phyloP scores from a whole-genome alignment of 2,329 filamentous ascomycete species.

The Akanthomyces lecanii region DNA sequence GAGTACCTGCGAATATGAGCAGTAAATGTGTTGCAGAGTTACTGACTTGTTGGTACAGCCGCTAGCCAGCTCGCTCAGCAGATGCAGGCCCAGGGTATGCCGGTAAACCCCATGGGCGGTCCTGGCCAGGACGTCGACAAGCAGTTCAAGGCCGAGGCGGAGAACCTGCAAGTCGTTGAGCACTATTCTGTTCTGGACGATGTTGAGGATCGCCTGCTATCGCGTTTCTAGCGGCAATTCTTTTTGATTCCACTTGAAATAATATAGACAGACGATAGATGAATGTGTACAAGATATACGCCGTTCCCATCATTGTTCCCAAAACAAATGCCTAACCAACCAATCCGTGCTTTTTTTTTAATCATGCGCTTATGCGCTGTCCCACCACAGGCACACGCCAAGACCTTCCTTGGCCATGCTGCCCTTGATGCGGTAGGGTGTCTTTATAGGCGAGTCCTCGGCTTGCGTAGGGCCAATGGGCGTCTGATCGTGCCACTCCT shows the following conservation, averaged over 20 bases:
- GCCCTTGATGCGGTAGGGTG: conserved; percentile 67
- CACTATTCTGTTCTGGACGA: conserved; percentile 88
- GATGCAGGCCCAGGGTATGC: conserved; percentile 63
- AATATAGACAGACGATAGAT: conserved; percentile 26
- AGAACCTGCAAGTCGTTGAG: conserved; percentile 93
- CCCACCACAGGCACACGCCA: conserved; percentile 63
- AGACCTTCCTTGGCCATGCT: conserved; percentile 61
- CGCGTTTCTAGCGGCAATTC: conserved; percentile 37
- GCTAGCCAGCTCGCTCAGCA: conserved; percentile 90
- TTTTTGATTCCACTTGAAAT: background rate
- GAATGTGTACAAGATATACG: conserved; percentile 22
- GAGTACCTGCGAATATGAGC: conserved; percentile 32
- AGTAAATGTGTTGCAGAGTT: background rate
- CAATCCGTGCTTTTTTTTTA: conserved; percentile 10
- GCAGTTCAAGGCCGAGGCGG: conserved; percentile 84
- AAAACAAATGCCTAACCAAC: background rate
- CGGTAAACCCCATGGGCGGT: conserved; percentile 62
- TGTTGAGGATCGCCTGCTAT: conserved; percentile 78
- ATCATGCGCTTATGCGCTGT: conserved; percentile 28
- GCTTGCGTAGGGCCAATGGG: conserved; percentile 62
- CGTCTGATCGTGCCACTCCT: conserved; percentile 88
- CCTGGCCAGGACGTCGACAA: conserved; percentile 95
- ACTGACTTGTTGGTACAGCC: conserved; percentile 46
- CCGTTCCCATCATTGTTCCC: conserved; percentile 18
- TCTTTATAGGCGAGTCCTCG: conserved; percentile 57